A percentile compares a stretch with the other conserved stretches of the same genome.
phyloP scores from a whole-genome alignment of 139 green algal species.

The Coccomyxa sp. region DNA sequence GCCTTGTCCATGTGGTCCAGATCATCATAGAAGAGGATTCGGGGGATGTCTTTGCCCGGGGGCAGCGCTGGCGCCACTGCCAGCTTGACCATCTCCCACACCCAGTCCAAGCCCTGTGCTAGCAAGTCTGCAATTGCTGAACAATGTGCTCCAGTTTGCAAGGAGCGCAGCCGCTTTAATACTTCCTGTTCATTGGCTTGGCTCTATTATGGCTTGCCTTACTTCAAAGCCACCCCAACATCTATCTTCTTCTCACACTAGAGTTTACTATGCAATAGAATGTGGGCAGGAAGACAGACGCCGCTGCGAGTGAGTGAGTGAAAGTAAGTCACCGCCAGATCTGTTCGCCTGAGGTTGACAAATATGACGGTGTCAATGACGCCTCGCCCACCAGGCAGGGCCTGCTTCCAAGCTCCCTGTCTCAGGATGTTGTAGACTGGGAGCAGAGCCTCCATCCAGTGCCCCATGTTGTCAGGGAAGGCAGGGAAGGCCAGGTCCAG shows the following conservation, averaged over 20 bases:
- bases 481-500: conserved; percentile 68
- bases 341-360: conserved; percentile 24
- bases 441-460: conserved; percentile 71
- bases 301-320: no score
- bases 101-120: conserved; percentile 51
- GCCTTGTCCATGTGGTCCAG: conserved; percentile 35
- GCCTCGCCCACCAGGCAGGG: not conserved
- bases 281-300: no score
- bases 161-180: no score
- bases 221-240: no score
- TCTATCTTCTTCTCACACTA: no score
- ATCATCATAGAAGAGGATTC: conserved; percentile 55
- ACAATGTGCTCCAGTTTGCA: no score
- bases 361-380: conserved; percentile 39
- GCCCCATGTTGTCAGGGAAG: conserved; percentile 66
- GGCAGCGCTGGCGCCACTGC: conserved; percentile 27
- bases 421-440: conserved; percentile 49
- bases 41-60: conserved; percentile 16
- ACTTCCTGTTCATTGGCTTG: no score
- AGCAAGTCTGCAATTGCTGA: not conserved
- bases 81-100: conserved; percentile 51
- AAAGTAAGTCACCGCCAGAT: not conserved
- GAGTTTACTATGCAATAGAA: no score
- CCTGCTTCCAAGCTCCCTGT: not conserved
- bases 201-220: no score